These are phyloP conservation scores for Cornus controversa DNA, from an alignment of 148 eudicot genomes.

Conservation along the genomic window DNA sequence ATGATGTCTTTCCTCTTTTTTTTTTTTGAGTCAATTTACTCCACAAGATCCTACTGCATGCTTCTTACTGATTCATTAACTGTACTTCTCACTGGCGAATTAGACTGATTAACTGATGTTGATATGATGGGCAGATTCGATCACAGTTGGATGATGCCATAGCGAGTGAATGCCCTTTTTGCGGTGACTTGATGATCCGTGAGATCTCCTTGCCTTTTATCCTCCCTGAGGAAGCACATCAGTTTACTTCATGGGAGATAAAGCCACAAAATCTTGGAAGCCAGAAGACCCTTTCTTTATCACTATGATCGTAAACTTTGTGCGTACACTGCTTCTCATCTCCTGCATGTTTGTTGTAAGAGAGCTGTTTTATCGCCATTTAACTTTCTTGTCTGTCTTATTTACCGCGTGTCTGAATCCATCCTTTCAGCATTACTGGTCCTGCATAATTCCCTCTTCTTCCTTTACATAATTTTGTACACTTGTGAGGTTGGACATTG, in stretches of 20 bases:
- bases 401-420: no score
- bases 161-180: constrained; percentile 95
- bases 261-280: constrained; percentile 36
- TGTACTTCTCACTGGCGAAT: background rate
- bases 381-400: background rate
- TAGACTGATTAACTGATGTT: background rate
- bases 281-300: constrained; percentile 65
- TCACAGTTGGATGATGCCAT: constrained; percentile 88
- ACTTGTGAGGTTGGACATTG: no score
- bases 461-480: no score
- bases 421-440: no score
- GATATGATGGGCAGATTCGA: constrained; percentile 51
- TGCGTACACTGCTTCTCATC: background rate
- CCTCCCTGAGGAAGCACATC: constrained; percentile 57
- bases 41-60: background rate
- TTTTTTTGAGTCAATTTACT: background rate
- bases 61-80: background rate
- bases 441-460: no score
- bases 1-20: background rate
- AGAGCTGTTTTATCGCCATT: background rate
- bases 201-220: constrained; percentile 86
- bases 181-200: constrained; percentile 91
- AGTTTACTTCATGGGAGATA: constrained; percentile 79
- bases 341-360: background rate
- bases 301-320: constrained; percentile 17